Percentiles rank a stretch among this genome's conserved stretches.
Conservation (phyloP, 352 stramenopile genomes). For the Phytopythium montanum region DNA sequence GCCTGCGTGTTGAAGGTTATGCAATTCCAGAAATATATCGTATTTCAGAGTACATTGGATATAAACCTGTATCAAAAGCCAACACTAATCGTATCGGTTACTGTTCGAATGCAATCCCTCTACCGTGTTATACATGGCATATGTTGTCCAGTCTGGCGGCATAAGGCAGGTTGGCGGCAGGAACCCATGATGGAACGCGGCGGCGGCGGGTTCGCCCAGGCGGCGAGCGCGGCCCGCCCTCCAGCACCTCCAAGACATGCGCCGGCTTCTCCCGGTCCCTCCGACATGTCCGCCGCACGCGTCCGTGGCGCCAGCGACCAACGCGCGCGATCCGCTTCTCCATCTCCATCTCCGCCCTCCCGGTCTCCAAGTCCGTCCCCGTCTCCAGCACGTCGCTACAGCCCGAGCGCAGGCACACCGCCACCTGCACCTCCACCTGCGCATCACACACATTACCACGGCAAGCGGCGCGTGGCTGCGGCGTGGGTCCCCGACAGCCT, state of each 20-base stretch:
- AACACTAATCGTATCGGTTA: no score
- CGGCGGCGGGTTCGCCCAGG: neutral
- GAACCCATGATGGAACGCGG: neutral
- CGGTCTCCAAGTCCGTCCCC: neutral
- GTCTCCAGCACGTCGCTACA: neutral
- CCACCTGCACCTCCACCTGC: no score
- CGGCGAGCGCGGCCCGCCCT: neutral
- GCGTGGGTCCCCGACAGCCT: slow-evolving; percentile 84
- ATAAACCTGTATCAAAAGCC: no score
- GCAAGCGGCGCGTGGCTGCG: slow-evolving; percentile 36
- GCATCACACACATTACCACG: slow-evolving; percentile 23
- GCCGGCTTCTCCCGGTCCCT: neutral
- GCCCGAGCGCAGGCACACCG: neutral
- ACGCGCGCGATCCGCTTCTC: neutral
- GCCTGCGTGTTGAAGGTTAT: no score
- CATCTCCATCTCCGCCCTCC: no score
- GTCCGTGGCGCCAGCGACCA: neutral
- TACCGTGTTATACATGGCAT: neutral
- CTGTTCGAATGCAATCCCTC: neutral
- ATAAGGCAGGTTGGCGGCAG: no score
- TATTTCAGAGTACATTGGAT: no score
- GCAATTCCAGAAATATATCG: no score
- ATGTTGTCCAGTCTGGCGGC: neutral
- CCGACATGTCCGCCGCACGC: neutral
- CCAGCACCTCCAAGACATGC: neutral